Evolutionary conservation across 768 basidiomycete genomes (phyloP).

Genomic region (Calocybe indica): DNA sequence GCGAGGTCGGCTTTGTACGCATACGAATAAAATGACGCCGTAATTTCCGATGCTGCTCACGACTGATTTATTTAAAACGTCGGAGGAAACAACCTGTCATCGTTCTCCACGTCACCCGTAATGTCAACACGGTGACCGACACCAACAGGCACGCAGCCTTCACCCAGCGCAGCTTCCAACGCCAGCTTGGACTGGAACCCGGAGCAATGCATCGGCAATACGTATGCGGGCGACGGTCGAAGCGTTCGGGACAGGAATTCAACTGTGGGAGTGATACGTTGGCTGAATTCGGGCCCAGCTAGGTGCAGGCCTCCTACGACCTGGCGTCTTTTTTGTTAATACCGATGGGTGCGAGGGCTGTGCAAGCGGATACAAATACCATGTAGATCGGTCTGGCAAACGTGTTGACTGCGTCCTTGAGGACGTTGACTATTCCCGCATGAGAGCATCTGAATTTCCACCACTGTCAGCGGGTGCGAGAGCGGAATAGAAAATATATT

Average conservation of each 20-base stretch:
- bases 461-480: neutral
- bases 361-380: slow-evolving; percentile 29
- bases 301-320: slow-evolving; percentile 81
- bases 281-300: slow-evolving; percentile 59
- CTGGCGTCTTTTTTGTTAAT: slow-evolving; percentile 25
- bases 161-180: slow-evolving; percentile 62
- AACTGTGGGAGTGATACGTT: slow-evolving; percentile 65
- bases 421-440: slow-evolving; percentile 82
- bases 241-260: slow-evolving; percentile 60
- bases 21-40: neutral
- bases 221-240: slow-evolving; percentile 56
- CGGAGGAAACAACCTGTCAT: slow-evolving; percentile 30
- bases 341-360: neutral
- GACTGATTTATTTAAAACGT: slow-evolving; percentile 10
- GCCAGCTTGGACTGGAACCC: slow-evolving; percentile 75
- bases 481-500: neutral
- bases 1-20: neutral
- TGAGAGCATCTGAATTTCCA: slow-evolving; percentile 39
- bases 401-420: slow-evolving; percentile 57
- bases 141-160: slow-evolving; percentile 73
- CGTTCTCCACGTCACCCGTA: slow-evolving; percentile 37
- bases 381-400: slow-evolving; percentile 72
- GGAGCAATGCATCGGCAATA: slow-evolving; percentile 83
- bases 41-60: neutral
- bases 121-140: slow-evolving; percentile 64